Base-by-base conservation (phyloP, 2,329 filamentous ascomycete species). In the Botrytis fabae region DNA sequence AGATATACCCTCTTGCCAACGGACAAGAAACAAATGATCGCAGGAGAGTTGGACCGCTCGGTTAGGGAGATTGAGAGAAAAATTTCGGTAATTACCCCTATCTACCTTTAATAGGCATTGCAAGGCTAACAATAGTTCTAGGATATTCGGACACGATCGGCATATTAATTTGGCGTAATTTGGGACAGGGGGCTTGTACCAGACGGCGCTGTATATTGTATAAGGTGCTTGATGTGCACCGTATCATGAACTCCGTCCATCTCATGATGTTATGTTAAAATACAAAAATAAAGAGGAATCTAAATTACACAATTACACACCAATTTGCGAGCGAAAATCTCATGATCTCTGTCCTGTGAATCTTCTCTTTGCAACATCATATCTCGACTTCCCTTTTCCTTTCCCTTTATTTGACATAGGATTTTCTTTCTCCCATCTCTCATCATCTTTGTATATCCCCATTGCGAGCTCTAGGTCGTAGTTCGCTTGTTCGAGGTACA, bases 11-110 rank as follows among this genome's bases (percentile, higher is more conserved):
- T 96, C 74, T 85, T 99, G 74, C 88, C 92, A 40, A 92, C 91
- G 77, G 95, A 98, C 79, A 95, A 93, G 85, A 97, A 98, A 86
- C 91, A 94, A 83, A 94, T 95, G 89, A 97, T 99, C 84, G 95
- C 95, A 2, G 94, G 89, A 69, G 95, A 98, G 83, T 83, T 98
- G 77, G 96, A 98, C 83, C 91, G 96, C 73, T 95, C 93, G 60
- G 91, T 98, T 72, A 85, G 94, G 78, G 93, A 98, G 83, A 96
- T 99, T 80, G 97, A 99, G 86, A 91, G 96, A 80, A 98, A 98
- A 85, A 95, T 99, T 80, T 94, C 93, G 77, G 86, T 88, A 82
- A 81, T 85, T 83, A 60, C 44, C 60, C 18, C 38, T 57, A 40
- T 9, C 44, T 20, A 20, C 38, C 32, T 46, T 60, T 32, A 54